phyloP scores from a whole-genome alignment of 768 basidiomycete species.

The Pleurotus tuoliensis region DNA sequence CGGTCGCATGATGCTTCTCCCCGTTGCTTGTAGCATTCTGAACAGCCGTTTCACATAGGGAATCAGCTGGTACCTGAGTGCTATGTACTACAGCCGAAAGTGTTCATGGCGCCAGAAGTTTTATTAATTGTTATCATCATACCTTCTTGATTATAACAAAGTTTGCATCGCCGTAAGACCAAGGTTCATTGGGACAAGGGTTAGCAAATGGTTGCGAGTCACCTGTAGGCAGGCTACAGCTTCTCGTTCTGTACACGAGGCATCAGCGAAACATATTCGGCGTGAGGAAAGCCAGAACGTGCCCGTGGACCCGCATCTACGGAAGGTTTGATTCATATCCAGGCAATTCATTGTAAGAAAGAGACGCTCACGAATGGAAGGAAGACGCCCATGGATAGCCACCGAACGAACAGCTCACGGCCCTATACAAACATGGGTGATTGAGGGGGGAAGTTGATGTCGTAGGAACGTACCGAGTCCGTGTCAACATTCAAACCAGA shows the following conservation, averaged over 20 bases:
- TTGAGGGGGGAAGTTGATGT: background rate
- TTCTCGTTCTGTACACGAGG: conserved; percentile 17
- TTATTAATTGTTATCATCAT: background rate
- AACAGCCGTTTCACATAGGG: conserved; percentile 29
- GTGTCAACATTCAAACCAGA: conserved; percentile 27
- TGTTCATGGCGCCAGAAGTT: background rate
- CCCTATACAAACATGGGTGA: conserved; percentile 17
- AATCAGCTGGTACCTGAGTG: conserved; percentile 30
- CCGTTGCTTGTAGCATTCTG: conserved; percentile 25
- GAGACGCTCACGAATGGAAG: conserved; percentile 28
- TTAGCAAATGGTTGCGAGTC: conserved; percentile 23
- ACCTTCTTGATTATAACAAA: conserved; percentile 31
- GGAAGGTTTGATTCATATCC: background rate
- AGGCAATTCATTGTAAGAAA: background rate
- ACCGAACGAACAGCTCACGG: conserved; percentile 29
- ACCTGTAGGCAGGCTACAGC: conserved; percentile 20
- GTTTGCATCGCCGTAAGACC: conserved; percentile 32
- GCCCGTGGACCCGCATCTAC: conserved; percentile 29
- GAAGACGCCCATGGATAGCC: conserved; percentile 33
- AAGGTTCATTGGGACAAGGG: conserved; percentile 35
- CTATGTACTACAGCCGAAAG: conserved; percentile 17
- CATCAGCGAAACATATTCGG: background rate
- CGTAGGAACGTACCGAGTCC: conserved; percentile 15
- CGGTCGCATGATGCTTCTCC: conserved; percentile 27
- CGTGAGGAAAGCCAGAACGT: background rate